phyloP scores from a whole-genome alignment of 192 early-diverging fungal species.

The Rhizophlyctis rosea region DNA sequence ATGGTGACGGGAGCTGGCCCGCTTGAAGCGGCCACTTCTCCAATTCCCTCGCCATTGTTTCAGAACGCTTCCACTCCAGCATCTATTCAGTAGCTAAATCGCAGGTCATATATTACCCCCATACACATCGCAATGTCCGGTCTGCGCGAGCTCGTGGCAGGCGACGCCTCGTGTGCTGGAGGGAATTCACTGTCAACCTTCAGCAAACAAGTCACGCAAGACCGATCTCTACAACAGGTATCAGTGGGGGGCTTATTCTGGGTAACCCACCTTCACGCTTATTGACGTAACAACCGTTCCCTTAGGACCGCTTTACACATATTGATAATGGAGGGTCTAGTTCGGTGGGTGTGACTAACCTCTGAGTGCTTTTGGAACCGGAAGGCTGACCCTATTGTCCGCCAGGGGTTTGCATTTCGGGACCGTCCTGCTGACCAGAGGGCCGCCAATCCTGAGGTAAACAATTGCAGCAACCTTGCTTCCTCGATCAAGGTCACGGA shows the following conservation, averaged over 20 bases:
- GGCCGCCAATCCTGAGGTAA: not conserved
- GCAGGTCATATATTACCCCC: too few species aligned
- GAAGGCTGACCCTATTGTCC: not conserved
- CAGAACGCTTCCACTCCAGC: too few species aligned
- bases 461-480: not conserved
- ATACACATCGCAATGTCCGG: conserved; percentile 31
- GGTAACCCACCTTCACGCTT: not conserved
- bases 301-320: conserved; percentile 20
- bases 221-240: conserved; percentile 79
- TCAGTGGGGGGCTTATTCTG: not conserved
- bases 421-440: not conserved
- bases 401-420: not conserved
- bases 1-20: too few species aligned
- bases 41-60: too few species aligned
- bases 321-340: not conserved
- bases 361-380: conserved; percentile 3
- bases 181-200: conserved; percentile 70
- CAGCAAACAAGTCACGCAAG: conserved; percentile 76
- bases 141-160: conserved; percentile 18
- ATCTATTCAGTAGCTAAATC: too few species aligned
- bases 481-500: not conserved
- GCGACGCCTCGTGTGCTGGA: conserved; percentile 22
- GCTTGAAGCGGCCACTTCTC: too few species aligned
- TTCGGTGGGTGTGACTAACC: conserved; percentile 3
- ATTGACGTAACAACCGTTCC: not conserved